Base-by-base conservation (phyloP, 306 rosid genomes). In the Trifolium subterraneum region DNA sequence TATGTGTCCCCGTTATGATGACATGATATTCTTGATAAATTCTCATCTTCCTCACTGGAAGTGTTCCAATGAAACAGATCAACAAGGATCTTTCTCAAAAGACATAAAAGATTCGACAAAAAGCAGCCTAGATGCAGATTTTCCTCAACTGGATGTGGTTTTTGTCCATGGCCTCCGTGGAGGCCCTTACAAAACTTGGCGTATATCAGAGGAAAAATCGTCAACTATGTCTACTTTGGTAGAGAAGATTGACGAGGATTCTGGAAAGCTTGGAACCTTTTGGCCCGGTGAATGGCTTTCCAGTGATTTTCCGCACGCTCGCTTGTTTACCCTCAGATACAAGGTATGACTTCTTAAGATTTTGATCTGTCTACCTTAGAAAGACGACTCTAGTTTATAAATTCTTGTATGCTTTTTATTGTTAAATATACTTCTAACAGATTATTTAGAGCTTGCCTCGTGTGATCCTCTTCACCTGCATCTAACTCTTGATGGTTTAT, bases 201-300 rank as follows among this genome's bases (percentile, higher is more conserved):
- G 98, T 69, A 92, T 94, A 67, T 77, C 98, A 15, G 98, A 94
- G 73, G 93, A 87, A 78, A 94, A 92, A 81, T 83, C 96, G 78
- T 92, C 95, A 73, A 87, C 96, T 55, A 82, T 76, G 66, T 84
- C 92, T 84, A 82, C 87, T 76, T 83, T 94, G 79, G 95, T 94
- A 74, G 98, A 94, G 85, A 94, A 92, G 93, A 90, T 94, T 85
- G 97, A 94, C 50, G 90, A 90, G 93, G 96, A 90, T 81, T 92
- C 98, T 62, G 97, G 98, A 82, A 94, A 88, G 90, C 86, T 74
- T 18, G 97, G 98, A 73, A 91, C 97, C 75, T 94, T 94, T 78
- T 94, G 98, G 98, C 98, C 98, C 22, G 89, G 97, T 80, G 98
- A 91, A 88, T 94, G 98, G 98, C 97, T 94, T 78, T 90, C 98